Percentiles rank a stretch among this genome's conserved stretches.
Evolutionary conservation across 805 yeast genomes (phyloP).

Genomic region (Dipodascopsis uninucleata): DNA sequence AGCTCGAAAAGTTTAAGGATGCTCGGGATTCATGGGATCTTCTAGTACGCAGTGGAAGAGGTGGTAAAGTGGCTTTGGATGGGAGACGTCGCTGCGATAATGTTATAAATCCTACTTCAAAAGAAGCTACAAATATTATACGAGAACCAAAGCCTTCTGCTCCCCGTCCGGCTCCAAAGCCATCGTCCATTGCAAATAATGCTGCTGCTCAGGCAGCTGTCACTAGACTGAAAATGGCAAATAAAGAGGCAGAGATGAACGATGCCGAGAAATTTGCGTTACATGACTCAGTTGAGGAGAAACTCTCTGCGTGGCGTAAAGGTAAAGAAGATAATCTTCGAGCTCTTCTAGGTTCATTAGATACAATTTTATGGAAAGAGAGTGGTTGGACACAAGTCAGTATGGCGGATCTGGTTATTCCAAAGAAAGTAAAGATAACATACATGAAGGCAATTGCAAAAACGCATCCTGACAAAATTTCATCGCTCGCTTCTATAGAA

Average conservation of each 20-base stretch:
- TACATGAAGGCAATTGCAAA: constrained; percentile 79
- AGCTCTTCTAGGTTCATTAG: constrained; percentile 66
- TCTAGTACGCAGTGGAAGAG: constrained; percentile 64
- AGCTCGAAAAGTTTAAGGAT: constrained; percentile 62
- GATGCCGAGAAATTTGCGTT: constrained; percentile 59
- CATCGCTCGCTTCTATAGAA: constrained; percentile 56
- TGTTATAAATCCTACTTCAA: constrained; percentile 55
- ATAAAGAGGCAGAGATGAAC: constrained; percentile 43
- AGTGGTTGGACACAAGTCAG: constrained; percentile 63
- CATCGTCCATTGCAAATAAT: constrained; percentile 19
- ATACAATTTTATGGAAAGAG: constrained; percentile 63
- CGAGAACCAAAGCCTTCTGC: background rate
- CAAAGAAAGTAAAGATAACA: constrained; percentile 79
- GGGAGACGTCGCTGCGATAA: constrained; percentile 76
- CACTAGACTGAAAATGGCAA: constrained; percentile 48
- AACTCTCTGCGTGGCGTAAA: constrained; percentile 58
- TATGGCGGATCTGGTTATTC: constrained; percentile 73
- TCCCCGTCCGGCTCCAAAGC: constrained; percentile 16
- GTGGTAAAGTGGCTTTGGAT: constrained; percentile 63
- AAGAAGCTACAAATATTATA: constrained; percentile 14
- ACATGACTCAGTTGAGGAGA: constrained; percentile 58
- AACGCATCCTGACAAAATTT: constrained; percentile 82
- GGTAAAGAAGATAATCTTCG: constrained; percentile 82
- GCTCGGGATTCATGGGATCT: constrained; percentile 60
- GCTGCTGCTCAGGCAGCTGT: constrained; percentile 44